phyloP scores from a whole-genome alignment of 192 early-diverging fungal genomes.

The Coemansia sp. region DNA sequence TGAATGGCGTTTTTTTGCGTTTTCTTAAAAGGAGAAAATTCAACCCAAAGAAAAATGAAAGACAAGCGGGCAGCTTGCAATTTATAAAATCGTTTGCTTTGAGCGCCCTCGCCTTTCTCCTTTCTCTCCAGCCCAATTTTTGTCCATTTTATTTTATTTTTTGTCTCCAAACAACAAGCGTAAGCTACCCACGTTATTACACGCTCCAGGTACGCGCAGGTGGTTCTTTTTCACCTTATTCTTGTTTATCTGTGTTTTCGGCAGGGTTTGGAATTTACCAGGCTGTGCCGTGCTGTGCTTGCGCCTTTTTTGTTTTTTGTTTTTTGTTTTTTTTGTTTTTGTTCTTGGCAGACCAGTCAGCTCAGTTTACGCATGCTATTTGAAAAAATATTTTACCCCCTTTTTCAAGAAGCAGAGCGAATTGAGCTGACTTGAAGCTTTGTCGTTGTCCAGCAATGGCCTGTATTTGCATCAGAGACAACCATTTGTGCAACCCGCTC shows the following conservation, averaged over 20 bases:
- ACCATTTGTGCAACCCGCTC: no score
- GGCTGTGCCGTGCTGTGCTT: no score
- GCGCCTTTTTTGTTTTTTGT: no score
- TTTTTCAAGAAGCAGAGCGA: no score
- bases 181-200: background rate
- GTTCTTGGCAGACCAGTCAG: no score
- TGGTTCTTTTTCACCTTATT: background rate
- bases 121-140: constrained; percentile 11
- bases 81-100: background rate
- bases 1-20: background rate
- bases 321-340: background rate
- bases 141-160: background rate
- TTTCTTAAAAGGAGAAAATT: no score
- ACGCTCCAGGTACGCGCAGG: constrained; percentile 2
- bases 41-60: background rate
- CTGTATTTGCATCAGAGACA: no score
- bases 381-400: no score
- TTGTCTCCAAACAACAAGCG: background rate
- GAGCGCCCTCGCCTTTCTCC: background rate
- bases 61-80: background rate
- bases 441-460: no score
- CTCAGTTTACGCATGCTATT: no score
- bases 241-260: background rate
- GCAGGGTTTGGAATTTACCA: no score
- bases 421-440: no score